Evolutionary conservation across 805 yeast genomes (phyloP).

Genomic region (Starmerella sp.): DNA sequence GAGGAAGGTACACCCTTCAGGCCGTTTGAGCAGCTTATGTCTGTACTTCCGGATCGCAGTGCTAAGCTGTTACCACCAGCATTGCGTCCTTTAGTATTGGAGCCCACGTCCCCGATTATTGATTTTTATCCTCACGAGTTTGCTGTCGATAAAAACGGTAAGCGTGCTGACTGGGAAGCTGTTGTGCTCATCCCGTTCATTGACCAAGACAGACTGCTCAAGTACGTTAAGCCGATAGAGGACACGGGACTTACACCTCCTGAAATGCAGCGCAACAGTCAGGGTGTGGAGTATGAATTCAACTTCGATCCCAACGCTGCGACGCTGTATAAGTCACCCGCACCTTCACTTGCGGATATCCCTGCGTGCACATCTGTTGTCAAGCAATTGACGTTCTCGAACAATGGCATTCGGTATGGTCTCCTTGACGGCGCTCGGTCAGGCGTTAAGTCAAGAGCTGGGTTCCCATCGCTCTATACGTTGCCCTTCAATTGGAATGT

Average conservation of each 20-base stretch:
- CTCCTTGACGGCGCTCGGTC: slow-evolving; percentile 52
- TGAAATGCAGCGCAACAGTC: slow-evolving; percentile 61
- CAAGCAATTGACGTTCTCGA: neutral
- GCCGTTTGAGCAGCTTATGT: slow-evolving; percentile 95
- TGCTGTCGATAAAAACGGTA: slow-evolving; percentile 83
- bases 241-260: slow-evolving; percentile 45
- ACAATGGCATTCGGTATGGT: slow-evolving; percentile 33
- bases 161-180: slow-evolving; percentile 95
- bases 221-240: slow-evolving; percentile 61
- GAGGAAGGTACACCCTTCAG: slow-evolving; percentile 67
- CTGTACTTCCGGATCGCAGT: slow-evolving; percentile 91
- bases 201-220: slow-evolving; percentile 62
- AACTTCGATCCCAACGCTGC: slow-evolving; percentile 66
- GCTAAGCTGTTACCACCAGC: slow-evolving; percentile 62
- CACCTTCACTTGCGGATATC: slow-evolving; percentile 62
- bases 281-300: slow-evolving; percentile 61
- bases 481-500: slow-evolving; percentile 48
- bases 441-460: slow-evolving; percentile 69
- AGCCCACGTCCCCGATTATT: slow-evolving; percentile 69
- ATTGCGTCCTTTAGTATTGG: slow-evolving; percentile 75
- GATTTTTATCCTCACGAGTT: slow-evolving; percentile 88
- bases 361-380: slow-evolving; percentile 46
- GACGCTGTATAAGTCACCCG: slow-evolving; percentile 57
- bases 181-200: slow-evolving; percentile 88
- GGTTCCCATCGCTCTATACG: slow-evolving; percentile 77